phyloP scores from a whole-genome alignment of 164 flowering plant genomes.

The Tetrastigma voinierianum region DNA sequence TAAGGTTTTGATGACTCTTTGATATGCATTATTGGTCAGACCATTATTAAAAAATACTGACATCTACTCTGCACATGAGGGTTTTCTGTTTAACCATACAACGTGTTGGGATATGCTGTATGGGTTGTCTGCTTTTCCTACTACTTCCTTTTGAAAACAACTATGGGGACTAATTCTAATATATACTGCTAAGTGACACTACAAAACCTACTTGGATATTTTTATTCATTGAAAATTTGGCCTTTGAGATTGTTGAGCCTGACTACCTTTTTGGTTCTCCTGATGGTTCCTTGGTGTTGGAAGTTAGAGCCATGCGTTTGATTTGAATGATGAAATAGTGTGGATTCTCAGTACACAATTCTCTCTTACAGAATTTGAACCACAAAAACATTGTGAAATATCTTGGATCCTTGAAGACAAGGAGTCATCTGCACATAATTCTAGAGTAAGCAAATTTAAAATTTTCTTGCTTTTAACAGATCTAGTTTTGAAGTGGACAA shows the following conservation, averaged over 20 bases:
- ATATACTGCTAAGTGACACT: too few species aligned
- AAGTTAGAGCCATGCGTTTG: neutral
- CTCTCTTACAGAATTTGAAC: constrained; percentile 72
- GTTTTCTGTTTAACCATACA: too few species aligned
- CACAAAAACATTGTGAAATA: constrained; percentile 99
- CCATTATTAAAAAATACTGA: too few species aligned
- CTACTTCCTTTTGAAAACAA: too few species aligned
- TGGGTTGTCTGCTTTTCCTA: too few species aligned
- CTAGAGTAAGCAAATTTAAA: constrained; percentile 72
- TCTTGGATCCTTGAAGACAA: constrained; percentile 94
- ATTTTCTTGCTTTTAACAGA: constrained; percentile 1
- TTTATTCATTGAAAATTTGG: too few species aligned
- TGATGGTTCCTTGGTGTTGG: neutral
- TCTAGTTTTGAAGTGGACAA: neutral
- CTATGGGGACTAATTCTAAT: too few species aligned
- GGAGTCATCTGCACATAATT: constrained; percentile 88
- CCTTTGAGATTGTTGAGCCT: too few species aligned
- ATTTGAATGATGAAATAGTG: neutral
- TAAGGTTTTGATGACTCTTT: neutral
- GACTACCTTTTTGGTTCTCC: neutral
- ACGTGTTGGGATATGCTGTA: too few species aligned
- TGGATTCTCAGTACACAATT: neutral
- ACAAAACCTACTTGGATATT: too few species aligned
- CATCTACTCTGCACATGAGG: too few species aligned
- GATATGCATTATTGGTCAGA: neutral